phyloP scores from a whole-genome alignment of 768 basidiomycete species.

The Lactifluus subvellereus region DNA sequence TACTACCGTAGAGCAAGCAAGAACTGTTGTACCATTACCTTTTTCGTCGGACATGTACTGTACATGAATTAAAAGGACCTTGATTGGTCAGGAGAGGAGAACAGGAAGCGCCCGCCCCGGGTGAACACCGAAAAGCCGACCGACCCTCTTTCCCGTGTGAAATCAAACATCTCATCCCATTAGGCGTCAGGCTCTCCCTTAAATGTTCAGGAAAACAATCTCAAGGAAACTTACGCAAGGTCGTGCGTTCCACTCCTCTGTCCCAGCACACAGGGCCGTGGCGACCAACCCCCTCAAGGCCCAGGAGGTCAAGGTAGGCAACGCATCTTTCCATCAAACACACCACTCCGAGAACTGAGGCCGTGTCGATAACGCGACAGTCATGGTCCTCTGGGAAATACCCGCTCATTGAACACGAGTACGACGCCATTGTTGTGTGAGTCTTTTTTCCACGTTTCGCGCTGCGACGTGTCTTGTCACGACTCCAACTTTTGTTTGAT shows the following conservation, averaged over 20 bases:
- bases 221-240: slow-evolving; percentile 44
- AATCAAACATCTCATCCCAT: no score
- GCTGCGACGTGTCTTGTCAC: not conserved
- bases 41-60: not conserved
- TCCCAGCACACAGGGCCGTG: slow-evolving; percentile 52
- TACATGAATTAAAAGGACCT: not conserved
- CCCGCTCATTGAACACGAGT: slow-evolving; percentile 97
- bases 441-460: slow-evolving; percentile 31
- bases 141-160: not conserved
- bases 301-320: slow-evolving; percentile 68
- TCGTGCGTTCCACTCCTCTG: slow-evolving; percentile 61
- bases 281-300: slow-evolving; percentile 74
- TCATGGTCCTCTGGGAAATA: slow-evolving; percentile 85
- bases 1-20: slow-evolving; percentile 23
- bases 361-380: slow-evolving; percentile 31
- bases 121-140: not conserved
- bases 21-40: slow-evolving; percentile 2
- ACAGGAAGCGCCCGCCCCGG: not conserved
- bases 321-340: slow-evolving; percentile 4
- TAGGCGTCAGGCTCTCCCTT: not conserved
- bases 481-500: slow-evolving; percentile 1
- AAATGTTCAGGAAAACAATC: slow-evolving; percentile 64
- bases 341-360: slow-evolving; percentile 14
- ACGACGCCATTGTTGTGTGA: slow-evolving; percentile 97
- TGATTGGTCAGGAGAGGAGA: slow-evolving; percentile 20